Base-by-base conservation (phyloP, 495 filamentous ascomycete species). In the Penicillium cinerascens region DNA sequence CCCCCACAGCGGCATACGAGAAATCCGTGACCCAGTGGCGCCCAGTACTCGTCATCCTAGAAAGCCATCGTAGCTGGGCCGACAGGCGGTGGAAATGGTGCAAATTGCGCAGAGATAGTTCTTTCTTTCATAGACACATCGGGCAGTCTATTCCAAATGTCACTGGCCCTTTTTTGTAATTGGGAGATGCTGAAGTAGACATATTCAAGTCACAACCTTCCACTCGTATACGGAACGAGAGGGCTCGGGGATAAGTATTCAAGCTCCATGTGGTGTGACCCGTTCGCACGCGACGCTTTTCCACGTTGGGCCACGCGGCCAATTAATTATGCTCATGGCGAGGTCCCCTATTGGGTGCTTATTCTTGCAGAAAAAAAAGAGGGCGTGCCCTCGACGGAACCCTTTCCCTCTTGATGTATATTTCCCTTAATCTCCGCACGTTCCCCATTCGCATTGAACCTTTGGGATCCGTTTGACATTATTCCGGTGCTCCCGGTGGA, bases 271-370 rank as follows among this genome's bases (percentile, higher is more conserved):
- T 21, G 17, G 49, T 44, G 16, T 44, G 26, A 54, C 47, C 13
- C 36, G 36, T 40, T n/a, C n/a, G 54, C 56, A 58, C 56, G 56
- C 56, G 56, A 54, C 46, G 11, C 38, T 17, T 51, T 58, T 54
- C 56, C 56, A 51, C 47, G 56, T 58, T 58, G 37, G 42, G 54
- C 54, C 47, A 49, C 54, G 54, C 47, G 53, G 53, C 53, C 53
- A 8, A 15, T 20, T 21, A n/a, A 20, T 10, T 2, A 18, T 23
- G 22, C n/a, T 13, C 36, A 38, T 39, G 0, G n/a, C 18, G n/a
- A 16, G 37, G 4, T 39, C 29, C n/a, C 20, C 26, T 39, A n/a
- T 15, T 38, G 36, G n/a, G n/a, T n/a, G n/a, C n/a, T 20, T 21
- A 38, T 17, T 23, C 22, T 23, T 6, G 20, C 40, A 35, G 16